These are phyloP conservation scores for Candida dubliniensis DNA, from an alignment of 1,139 yeast species.

Conservation along the genomic window DNA sequence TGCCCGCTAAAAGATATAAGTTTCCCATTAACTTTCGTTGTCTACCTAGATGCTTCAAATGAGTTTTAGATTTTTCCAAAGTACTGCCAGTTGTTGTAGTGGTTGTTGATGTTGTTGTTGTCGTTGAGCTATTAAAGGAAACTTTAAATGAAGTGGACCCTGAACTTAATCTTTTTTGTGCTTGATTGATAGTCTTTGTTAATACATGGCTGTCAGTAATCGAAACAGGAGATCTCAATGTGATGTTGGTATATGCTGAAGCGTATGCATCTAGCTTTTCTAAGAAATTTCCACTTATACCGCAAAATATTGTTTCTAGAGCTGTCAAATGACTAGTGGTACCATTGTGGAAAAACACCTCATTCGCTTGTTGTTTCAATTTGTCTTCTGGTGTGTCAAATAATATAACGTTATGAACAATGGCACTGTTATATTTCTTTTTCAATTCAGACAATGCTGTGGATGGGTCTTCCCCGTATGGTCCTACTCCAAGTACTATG, in stretches of 20 bases:
- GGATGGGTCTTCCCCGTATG: conserved; percentile 29
- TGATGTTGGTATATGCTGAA: conserved; percentile 67
- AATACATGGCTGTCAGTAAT: conserved; percentile 50
- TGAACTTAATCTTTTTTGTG: conserved; percentile 42
- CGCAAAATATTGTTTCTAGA: conserved; percentile 73
- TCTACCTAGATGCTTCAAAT: conserved; percentile 56
- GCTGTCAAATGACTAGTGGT: conserved; percentile 33
- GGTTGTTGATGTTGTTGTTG: conserved; percentile 8
- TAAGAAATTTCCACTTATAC: conserved; percentile 63
- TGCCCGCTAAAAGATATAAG: conserved; percentile 77
- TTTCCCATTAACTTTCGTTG: conserved; percentile 75
- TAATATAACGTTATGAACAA: conserved; percentile 61
- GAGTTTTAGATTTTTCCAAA: conserved; percentile 26
- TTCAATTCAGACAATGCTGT: conserved; percentile 17
- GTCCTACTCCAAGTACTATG: conserved; percentile 63
- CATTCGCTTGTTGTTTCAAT: conserved; percentile 16
- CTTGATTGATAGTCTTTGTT: conserved; percentile 56
- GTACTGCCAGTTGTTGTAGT: no score
- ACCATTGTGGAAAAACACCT: conserved; percentile 26
- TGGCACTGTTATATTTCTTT: conserved; percentile 52
- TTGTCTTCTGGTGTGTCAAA: conserved; percentile 51
- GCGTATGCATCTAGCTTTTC: conserved; percentile 66
- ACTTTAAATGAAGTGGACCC: conserved; percentile 41
- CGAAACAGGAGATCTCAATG: conserved; percentile 72
- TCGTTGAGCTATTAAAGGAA: conserved; percentile 21